Conservation (phyloP, 1,284 basidiomycete genomes). For the Papiliotrema fonsecae region DNA sequence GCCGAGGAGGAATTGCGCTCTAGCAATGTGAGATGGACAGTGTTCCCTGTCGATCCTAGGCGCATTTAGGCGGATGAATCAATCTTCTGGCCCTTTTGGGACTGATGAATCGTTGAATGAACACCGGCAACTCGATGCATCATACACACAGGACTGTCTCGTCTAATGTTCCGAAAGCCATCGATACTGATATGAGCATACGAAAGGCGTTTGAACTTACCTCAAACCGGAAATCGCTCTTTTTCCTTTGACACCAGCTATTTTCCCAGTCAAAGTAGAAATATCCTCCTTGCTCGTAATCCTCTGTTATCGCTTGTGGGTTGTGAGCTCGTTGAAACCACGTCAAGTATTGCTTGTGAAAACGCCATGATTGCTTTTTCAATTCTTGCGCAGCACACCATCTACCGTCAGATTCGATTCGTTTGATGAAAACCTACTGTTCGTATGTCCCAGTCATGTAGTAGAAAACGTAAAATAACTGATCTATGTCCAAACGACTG, state of each 20-base stretch:
- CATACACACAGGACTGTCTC: neutral
- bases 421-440: constrained; percentile 60
- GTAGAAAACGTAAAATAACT: constrained; percentile 98
- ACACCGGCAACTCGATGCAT: no score
- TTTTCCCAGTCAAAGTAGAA: constrained; percentile 97
- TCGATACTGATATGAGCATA: constrained; percentile 57
- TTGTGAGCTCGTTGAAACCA: constrained; percentile 99
- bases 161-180: constrained; percentile 76
- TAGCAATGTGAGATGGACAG: no score
- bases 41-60: no score
- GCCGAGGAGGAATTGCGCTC: no score
- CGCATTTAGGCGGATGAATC: no score
- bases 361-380: constrained; percentile 97
- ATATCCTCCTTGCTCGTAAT: constrained; percentile 98
- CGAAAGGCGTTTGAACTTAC: constrained; percentile 15
- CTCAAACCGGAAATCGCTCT: constrained; percentile 92
- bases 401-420: constrained; percentile 48
- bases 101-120: no score
- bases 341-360: constrained; percentile 98
- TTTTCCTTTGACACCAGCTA: constrained; percentile 96
- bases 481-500: constrained; percentile 91
- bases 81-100: no score
- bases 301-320: constrained; percentile 98
- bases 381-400: constrained; percentile 95
- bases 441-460: constrained; percentile 95